Conservation (phyloP, 352 stramenopile species). For the Lagenidium sp. region DNA sequence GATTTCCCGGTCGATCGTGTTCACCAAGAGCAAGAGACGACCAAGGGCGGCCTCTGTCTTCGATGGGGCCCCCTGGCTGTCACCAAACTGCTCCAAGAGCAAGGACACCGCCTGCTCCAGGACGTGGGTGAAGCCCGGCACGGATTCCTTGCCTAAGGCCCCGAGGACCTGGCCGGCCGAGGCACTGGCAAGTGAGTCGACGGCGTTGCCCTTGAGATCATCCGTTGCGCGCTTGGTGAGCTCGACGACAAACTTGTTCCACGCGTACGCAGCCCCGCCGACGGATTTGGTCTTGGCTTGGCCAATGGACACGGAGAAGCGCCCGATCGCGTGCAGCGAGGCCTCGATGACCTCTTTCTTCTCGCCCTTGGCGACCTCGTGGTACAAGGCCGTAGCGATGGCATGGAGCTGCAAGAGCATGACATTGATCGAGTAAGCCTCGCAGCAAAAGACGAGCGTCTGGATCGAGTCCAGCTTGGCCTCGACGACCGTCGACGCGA, state of each 20-base stretch:
- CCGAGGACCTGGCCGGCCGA: constrained; percentile 64
- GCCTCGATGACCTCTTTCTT: constrained; percentile 73
- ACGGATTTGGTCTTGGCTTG: constrained; percentile 43
- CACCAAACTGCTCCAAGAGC: constrained; percentile 52
- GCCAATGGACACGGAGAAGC: constrained; percentile 51
- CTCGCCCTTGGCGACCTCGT: constrained; percentile 78
- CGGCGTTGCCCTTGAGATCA: constrained; percentile 59
- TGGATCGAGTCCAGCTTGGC: constrained; percentile 76
- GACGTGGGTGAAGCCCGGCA: constrained; percentile 58
- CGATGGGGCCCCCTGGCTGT: constrained; percentile 30
- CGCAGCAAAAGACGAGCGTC: constrained; percentile 77
- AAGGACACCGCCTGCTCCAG: constrained; percentile 51
- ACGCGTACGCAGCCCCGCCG: constrained; percentile 59
- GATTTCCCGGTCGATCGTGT: constrained; percentile 78
- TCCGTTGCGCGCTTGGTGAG: constrained; percentile 52
- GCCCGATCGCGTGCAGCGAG: constrained; percentile 49
- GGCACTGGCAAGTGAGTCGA: constrained; percentile 73
- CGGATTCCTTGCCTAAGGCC: constrained; percentile 56
- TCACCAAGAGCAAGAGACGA: constrained; percentile 57
- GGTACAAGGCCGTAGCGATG: constrained; percentile 62
- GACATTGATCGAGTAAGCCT: constrained; percentile 74
- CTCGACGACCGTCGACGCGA: constrained; percentile 64
- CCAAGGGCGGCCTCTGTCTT: constrained; percentile 65
- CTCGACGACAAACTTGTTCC: constrained; percentile 81
- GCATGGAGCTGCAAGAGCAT: constrained; percentile 59